Evolutionary conservation across 208 protist species (phyloP), one percentile per base, ranked within the genome.

Genomic region (Herpetomonas tarakana): DNA sequence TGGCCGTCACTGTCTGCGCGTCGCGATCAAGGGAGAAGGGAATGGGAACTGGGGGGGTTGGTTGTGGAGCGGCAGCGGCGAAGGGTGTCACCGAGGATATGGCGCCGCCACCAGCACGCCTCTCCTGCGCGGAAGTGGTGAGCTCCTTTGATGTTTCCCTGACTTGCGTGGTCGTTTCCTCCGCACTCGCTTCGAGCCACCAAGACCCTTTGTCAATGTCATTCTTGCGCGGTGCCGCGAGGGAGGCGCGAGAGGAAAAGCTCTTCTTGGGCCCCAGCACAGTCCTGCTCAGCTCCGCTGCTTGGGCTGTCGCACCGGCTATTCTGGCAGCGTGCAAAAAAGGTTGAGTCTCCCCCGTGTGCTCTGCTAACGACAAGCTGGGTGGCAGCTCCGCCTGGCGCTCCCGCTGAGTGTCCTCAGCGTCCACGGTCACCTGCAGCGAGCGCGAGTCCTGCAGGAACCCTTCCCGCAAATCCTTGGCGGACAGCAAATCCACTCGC

Each of bases 1-100:
- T 88, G 49, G 86, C 78, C 0, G 52, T 59, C n/a, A 92, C 78
- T 22, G 68, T 78, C 47, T 82, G 64, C n/a, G 54, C 47, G 24
- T 82, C 26, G 1, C 47, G 52, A 46, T 86, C 78, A 3, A 93
- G 3, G 45, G 70, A 38, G 14, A 52, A 53, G 6, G 80, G 83
- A 38, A 90, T 61, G 2, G 51, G 45, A n/a, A 22, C n/a, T 6
- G 45, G 21, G 12, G 9, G 4, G 45, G 12, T 50, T n/a, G n/a
- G n/a, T n/a, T n/a, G n/a, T 6, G 45, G 45, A 9, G 45, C 9
- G 35, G 35, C 35, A 14, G 14, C 35, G 16, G 44, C 19, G 44
- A 22, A 11, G 16, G 4, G 11, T 4, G 11, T 24, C 19, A 18
- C 19, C 44, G 44, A 49, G 19, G 16, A 41, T 6, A 41, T 14